Percentiles rank a stretch among this genome's conserved stretches.
Evolutionary conservation across 805 yeast species (phyloP).

Genomic region (Myxozyma nipponensis): DNA sequence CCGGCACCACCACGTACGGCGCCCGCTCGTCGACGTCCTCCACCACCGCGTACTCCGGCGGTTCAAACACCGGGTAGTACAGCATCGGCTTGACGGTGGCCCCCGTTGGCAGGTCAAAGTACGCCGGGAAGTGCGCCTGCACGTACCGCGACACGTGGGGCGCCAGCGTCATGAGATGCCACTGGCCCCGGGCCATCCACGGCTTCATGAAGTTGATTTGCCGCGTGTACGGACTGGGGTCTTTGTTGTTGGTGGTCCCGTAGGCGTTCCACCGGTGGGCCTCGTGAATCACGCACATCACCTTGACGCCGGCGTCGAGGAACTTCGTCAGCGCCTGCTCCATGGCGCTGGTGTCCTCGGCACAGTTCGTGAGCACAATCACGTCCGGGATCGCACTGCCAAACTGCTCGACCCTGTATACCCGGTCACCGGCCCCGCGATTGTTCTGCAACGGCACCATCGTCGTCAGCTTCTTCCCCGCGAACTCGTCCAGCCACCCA

Average conservation of each 20-base stretch:
- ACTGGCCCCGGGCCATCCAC: constrained; percentile 14
- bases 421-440: background rate
- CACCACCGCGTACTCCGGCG: background rate
- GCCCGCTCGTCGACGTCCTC: background rate
- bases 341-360: constrained; percentile 10
- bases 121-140: constrained; percentile 13
- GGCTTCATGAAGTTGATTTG: constrained; percentile 19
- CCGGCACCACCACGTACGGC: constrained; percentile 16
- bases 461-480: constrained; percentile 3
- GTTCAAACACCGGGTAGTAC: constrained; percentile 18
- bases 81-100: constrained; percentile 6
- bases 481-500: constrained; percentile 12
- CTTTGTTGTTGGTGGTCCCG: constrained; percentile 2
- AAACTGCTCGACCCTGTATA: background rate
- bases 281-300: constrained; percentile 25
- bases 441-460: background rate
- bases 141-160: constrained; percentile 16
- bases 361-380: constrained; percentile 19
- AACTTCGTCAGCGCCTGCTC: background rate
- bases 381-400: constrained; percentile 12
- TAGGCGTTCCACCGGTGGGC: constrained; percentile 14
- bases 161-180: constrained; percentile 17
- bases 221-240: constrained; percentile 1
- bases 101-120: constrained; percentile 6
- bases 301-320: constrained; percentile 15